phyloP scores from a whole-genome alignment of 1,139 yeast species.

The Lodderomyces theae region DNA sequence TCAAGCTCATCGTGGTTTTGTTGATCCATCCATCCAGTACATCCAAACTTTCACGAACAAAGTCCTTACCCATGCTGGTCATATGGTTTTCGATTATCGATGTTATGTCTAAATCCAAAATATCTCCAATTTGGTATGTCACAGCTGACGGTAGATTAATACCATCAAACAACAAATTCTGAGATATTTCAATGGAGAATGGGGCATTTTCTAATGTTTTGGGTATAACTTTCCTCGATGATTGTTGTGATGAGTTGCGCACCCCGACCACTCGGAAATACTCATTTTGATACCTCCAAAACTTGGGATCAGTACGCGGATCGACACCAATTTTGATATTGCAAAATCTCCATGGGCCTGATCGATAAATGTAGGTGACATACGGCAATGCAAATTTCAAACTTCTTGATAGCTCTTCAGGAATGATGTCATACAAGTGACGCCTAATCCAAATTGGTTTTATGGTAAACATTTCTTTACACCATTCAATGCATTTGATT shows the following conservation, averaged over 20 bases:
- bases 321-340: constrained; percentile 77
- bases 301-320: constrained; percentile 57
- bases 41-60: constrained; percentile 42
- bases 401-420: constrained; percentile 47
- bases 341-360: constrained; percentile 97
- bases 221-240: constrained; percentile 12
- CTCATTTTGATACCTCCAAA: constrained; percentile 77
- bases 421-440: constrained; percentile 62
- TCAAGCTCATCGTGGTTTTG: constrained; percentile 55
- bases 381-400: constrained; percentile 79
- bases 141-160: constrained; percentile 62
- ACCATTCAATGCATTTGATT: constrained; percentile 48
- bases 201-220: constrained; percentile 9
- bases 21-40: constrained; percentile 75
- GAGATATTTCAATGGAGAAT: constrained; percentile 31
- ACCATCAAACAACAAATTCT: constrained; percentile 71
- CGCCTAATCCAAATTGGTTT: constrained; percentile 88
- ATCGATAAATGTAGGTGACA: constrained; percentile 73
- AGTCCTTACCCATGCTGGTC: constrained; percentile 36
- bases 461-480: constrained; percentile 54
- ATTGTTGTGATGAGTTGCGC: constrained; percentile 20
- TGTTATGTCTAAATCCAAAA: constrained; percentile 62
- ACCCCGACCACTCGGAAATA: constrained; percentile 59
- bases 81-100: constrained; percentile 41
- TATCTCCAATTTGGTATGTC: constrained; percentile 79